phyloP scores from a whole-genome alignment of 2,329 filamentous ascomycete genomes.

The Pseudogymnoascus sp. region DNA sequence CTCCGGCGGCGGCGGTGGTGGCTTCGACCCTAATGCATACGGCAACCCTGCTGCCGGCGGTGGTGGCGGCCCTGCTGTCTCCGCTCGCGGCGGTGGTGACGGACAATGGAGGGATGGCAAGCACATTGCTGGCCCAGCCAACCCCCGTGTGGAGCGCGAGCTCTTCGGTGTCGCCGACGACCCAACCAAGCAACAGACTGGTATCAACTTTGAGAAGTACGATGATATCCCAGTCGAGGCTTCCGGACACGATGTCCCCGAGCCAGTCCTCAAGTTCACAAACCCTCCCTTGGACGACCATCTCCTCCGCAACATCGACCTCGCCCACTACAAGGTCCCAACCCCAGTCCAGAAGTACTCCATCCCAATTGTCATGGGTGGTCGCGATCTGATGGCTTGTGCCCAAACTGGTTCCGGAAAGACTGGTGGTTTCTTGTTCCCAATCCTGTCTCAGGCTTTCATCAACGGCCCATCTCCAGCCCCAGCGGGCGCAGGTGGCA shows the following conservation, averaged over 20 bases:
- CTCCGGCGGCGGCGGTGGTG: slow-evolving; percentile 14
- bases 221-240: slow-evolving; percentile 98
- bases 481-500: slow-evolving; percentile 55
- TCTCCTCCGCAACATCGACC: slow-evolving; percentile 82
- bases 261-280: slow-evolving; percentile 81
- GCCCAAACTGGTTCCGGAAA: slow-evolving; percentile 99
- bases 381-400: slow-evolving; percentile 98
- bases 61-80: slow-evolving; percentile 38
- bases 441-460: slow-evolving; percentile 96
- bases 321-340: slow-evolving; percentile 89
- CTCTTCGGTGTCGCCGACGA: slow-evolving; percentile 89
- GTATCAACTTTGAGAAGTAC: slow-evolving; percentile 99
- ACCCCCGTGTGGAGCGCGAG: slow-evolving; percentile 86
- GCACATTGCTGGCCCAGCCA: slow-evolving; percentile 82
- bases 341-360: slow-evolving; percentile 99
- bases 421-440: slow-evolving; percentile 99
- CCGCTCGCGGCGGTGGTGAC: slow-evolving; percentile 78
- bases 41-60: slow-evolving; percentile 29
- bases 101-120: slow-evolving; percentile 96
- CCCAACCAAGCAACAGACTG: slow-evolving; percentile 88
- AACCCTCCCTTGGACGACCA: slow-evolving; percentile 95
- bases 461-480: slow-evolving; percentile 70
- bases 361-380: slow-evolving; percentile 96
- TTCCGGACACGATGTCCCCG: slow-evolving; percentile 85
- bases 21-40: slow-evolving; percentile 54